Evolutionary conservation across 2,329 filamentous ascomycete species (phyloP), one percentile per base, ranked within the genome.

Genomic region (Neofusicoccum sp.): DNA sequence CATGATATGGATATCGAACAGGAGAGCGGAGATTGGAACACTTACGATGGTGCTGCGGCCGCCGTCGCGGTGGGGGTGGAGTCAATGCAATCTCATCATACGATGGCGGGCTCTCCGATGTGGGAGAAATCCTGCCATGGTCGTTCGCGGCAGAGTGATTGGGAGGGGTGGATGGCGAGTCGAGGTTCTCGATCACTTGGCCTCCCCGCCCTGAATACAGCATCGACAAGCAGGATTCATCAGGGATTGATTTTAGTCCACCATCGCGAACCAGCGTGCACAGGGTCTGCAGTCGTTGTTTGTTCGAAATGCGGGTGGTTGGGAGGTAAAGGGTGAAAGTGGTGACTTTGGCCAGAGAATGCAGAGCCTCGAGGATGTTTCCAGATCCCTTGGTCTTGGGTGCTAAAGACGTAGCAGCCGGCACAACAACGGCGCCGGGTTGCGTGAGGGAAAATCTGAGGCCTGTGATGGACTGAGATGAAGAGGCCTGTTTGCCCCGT

Each of bases 321-420:
- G 61, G 50, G 39, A 62, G 22, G 43, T 56, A 48, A 8, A 62
- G 9, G 12, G 43, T 48, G 33, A 62, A 41, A 4, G 39, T 33
- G 14, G 61, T 56, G 31, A 33, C 50, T 33, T 56, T 39, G 28
- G 73, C 43, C 66, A 74, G 48, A 68, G 71, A 4, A 71, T 73
- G 68, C 71, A 71, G 44, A 66, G 70, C 9, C 65, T 69, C 4
- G 64, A 69, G 11, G 67, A 71, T 0, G 74, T 79, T 11, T 73
- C 75, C 49, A 56, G 74, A n/a, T 75, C 77, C 34, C 75, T 77
- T 43, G 3, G 39, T 62, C 14, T 50, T 43, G 4, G 61, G 61
- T 1, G 43, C 41, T 29, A 50, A 41, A 6, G 61, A 47, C 11
- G 61, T 56, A 11, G 33, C 31, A 3, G 49, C 49, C 7, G 61